phyloP scores from a whole-genome alignment of 2,329 filamentous ascomycete genomes.

The Lachnellula suecica region DNA sequence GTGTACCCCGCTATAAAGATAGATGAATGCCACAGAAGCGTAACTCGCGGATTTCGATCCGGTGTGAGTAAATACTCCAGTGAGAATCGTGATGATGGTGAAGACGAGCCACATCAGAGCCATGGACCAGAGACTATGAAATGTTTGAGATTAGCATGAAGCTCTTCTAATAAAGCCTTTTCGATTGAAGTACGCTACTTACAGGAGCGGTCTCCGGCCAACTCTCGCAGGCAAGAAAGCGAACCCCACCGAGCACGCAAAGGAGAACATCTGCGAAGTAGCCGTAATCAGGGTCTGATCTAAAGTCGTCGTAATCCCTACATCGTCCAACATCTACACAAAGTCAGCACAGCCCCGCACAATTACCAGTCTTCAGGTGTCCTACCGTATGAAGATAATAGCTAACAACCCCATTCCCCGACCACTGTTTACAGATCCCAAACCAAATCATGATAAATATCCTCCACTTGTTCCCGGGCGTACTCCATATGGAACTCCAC shows the following conservation, averaged over 20 bases:
- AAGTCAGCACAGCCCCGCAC: no score
- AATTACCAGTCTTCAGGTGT: no score
- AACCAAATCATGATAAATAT: slow-evolving; percentile 13
- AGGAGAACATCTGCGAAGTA: slow-evolving; percentile 34
- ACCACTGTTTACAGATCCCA: slow-evolving; percentile 23
- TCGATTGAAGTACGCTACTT: no score
- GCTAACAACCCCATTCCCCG: slow-evolving; percentile 20
- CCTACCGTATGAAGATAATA: slow-evolving; percentile 37
- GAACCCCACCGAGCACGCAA: slow-evolving; percentile 50
- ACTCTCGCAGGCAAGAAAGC: slow-evolving; percentile 26
- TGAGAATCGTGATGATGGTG: slow-evolving; percentile 24
- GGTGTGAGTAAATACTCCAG: slow-evolving; percentile 9
- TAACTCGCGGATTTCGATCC: slow-evolving; percentile 13
- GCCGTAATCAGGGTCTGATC: slow-evolving; percentile 31
- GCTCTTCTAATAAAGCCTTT: no score
- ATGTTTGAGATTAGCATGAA: no score
- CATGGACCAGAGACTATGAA: slow-evolving; percentile 17
- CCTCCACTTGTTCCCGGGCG: slow-evolving; percentile 4
- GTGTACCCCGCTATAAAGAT: slow-evolving; percentile 45
- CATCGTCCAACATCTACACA: slow-evolving; percentile 26
- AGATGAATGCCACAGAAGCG: slow-evolving; percentile 42
- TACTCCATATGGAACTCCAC: not conserved
- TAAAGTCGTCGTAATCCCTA: slow-evolving; percentile 19
- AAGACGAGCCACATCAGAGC: slow-evolving; percentile 28
- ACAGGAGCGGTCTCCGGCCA: slow-evolving; percentile 24